phyloP scores from a whole-genome alignment of 345 rosid genomes.

The Dovyalis caffra region DNA sequence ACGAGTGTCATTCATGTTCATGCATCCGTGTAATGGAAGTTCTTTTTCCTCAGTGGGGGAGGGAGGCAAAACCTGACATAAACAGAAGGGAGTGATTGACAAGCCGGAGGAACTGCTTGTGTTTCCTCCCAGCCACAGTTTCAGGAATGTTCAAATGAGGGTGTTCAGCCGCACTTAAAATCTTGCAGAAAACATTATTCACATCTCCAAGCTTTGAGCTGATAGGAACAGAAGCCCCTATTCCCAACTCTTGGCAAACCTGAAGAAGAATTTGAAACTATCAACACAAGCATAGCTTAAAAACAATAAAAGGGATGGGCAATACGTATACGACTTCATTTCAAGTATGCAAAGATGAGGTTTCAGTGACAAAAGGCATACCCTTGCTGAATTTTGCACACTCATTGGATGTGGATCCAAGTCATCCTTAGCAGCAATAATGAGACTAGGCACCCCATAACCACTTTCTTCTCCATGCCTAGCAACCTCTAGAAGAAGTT shows the following conservation, averaged over 20 bases:
- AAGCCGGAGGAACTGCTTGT: constrained; percentile 51
- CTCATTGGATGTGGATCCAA: constrained; percentile 58
- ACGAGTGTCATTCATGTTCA: background rate
- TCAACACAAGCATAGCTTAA: background rate
- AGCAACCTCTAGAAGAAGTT: constrained; percentile 62
- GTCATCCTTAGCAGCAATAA: constrained; percentile 78
- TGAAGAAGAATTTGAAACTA: constrained; percentile 15
- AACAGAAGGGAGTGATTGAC: constrained; percentile 63
- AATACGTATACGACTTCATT: background rate
- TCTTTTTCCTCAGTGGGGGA: background rate
- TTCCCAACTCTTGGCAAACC: constrained; percentile 73
- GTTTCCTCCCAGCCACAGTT: constrained; percentile 61
- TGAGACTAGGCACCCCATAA: constrained; percentile 62
- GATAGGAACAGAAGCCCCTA: constrained; percentile 56
- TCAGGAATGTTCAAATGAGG: constrained; percentile 78
- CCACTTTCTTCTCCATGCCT: constrained; percentile 69
- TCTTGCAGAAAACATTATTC: constrained; percentile 52
- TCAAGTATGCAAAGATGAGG: constrained; percentile 15
- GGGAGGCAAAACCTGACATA: constrained; percentile 52
- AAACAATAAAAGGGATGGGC: background rate
- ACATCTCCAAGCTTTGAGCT: constrained; percentile 51
- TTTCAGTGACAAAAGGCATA: constrained; percentile 17
- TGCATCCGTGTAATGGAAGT: background rate
- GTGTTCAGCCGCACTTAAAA: constrained; percentile 54
- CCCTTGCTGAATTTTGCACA: constrained; percentile 58